Base-by-base conservation (phyloP, 805 yeast genomes). In the Suhomyces canberraensis region DNA sequence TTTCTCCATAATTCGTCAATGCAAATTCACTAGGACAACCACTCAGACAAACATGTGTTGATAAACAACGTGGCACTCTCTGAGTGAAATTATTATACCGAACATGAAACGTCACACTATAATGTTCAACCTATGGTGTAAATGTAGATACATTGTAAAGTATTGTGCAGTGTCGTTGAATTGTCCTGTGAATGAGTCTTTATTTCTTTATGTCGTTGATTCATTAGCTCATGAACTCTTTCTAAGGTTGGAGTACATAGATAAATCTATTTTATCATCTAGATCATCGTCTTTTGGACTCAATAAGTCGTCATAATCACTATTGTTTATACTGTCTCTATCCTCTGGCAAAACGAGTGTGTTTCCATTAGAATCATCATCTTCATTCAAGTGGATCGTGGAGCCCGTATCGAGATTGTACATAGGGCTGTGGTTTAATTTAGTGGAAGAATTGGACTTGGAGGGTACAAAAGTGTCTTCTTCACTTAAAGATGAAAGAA, bases 401-500 rank as follows among this genome's bases (percentile, higher is more conserved):
- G 63, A 54, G 1, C 62, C 61, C 16, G 50, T 54, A 16, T 58
- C 62, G 21, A 55, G 34, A 35, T 55, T 52, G 36, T 55, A 56
- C 30, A 51, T 31, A n/a, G 43, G 38, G 14, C 32, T 33, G 16
- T 31, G 27, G 19, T n/a, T 25, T 7, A 19, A 8, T 16, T 25
- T 14, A 8, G 18, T 13, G 8, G 14, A 6, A 8, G 29, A 26
- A 11, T 11, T 26, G 8, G 16, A 13, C 18, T 30, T 11, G n/a
- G 24, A 27, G 8, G 22, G 16, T 16, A 25, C 19, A 13, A 11
- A 16, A 28, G 22, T 27, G 14, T 38, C 39, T 20, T 45, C 47
- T 37, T 46, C 48, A 18, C 44, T 39, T 29, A 59, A 45, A 8
- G 63, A 54, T 11, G 59, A 47, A 16, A 59, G 42, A 6, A 64